Conservation (phyloP, 768 basidiomycete species). For the Calocera viscosa region DNA sequence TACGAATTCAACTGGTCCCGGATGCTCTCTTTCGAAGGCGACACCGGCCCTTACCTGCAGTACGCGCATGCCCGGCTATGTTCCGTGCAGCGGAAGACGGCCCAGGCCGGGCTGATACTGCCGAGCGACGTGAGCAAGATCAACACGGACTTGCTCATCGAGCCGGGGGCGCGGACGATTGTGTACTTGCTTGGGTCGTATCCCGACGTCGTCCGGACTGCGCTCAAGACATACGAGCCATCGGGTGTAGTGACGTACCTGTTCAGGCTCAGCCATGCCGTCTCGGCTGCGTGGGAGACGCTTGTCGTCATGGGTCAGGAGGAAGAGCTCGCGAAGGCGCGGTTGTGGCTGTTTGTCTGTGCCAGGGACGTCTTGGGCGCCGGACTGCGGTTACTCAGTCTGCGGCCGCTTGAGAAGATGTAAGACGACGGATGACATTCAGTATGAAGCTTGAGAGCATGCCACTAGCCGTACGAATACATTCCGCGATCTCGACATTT, state of each 20-base stretch:
- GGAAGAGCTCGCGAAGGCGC: slow-evolving; percentile 60
- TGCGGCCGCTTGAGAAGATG: slow-evolving; percentile 89
- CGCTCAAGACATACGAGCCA: slow-evolving; percentile 75
- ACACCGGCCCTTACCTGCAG: slow-evolving; percentile 91
- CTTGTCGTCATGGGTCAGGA: slow-evolving; percentile 74
- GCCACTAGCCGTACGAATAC: background rate
- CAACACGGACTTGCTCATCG: slow-evolving; percentile 50
- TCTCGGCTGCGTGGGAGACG: slow-evolving; percentile 85
- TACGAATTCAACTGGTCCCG: slow-evolving; percentile 91
- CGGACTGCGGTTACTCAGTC: slow-evolving; percentile 76
- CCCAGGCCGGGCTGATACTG: slow-evolving; percentile 68
- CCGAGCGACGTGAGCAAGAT: slow-evolving; percentile 44
- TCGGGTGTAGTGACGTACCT: slow-evolving; percentile 83
- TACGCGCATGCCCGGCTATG: slow-evolving; percentile 90
- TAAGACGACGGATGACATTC: too few species aligned
- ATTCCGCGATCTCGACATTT: too few species aligned
- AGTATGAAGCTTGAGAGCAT: too few species aligned
- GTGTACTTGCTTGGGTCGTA: slow-evolving; percentile 77
- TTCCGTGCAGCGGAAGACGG: slow-evolving; percentile 86
- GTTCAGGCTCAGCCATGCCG: slow-evolving; percentile 75
- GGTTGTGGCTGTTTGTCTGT: slow-evolving; percentile 78
- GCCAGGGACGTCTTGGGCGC: slow-evolving; percentile 82
- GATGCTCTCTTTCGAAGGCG: slow-evolving; percentile 91
- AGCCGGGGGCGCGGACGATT: slow-evolving; percentile 74
- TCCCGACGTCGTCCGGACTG: slow-evolving; percentile 80